These are phyloP conservation scores for Phytophthora pinifolia DNA, from an alignment of 352 stramenopile genomes.

Conservation along the genomic window DNA sequence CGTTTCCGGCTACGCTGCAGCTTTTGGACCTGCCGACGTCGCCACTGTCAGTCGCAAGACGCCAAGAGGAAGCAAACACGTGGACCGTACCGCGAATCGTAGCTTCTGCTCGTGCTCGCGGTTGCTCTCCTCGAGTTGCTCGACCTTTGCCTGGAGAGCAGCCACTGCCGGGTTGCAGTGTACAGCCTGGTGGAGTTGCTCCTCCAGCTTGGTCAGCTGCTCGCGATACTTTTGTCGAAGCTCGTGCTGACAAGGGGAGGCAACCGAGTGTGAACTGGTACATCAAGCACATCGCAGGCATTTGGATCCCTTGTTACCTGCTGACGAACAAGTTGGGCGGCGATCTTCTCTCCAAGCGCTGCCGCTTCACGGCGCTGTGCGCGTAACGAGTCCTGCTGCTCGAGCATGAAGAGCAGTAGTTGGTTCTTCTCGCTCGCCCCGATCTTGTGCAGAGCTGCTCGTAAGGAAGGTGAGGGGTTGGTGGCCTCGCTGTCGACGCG, in stretches of 20 bases:
- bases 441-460: conserved; percentile 48
- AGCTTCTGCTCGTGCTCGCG: conserved; percentile 63
- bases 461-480: conserved; percentile 6
- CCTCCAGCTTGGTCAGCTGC: conserved; percentile 41
- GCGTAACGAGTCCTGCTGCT: conserved; percentile 38
- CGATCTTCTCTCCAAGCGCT: conserved; percentile 65
- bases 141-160: conserved; percentile 42
- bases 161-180: conserved; percentile 54
- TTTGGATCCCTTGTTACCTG: conserved; percentile 32
- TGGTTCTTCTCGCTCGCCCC: conserved; percentile 55
- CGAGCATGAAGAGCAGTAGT: conserved; percentile 50
- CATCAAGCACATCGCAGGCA: neutral
- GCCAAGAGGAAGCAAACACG: no score
- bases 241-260: conserved; percentile 41
- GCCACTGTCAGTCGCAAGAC: neutral
- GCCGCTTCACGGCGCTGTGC: conserved; percentile 48
- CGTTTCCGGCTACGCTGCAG: conserved; percentile 69
- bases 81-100: conserved; percentile 46
- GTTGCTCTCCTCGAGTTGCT: conserved; percentile 39
- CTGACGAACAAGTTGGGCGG: conserved; percentile 63
- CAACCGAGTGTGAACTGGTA: neutral
- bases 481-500: neutral
- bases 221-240: conserved; percentile 48
- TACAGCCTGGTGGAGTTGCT: conserved; percentile 45
- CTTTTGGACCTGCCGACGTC: conserved; percentile 54